Conservation (phyloP, 768 basidiomycete genomes). For the Baorangia bicolor region DNA sequence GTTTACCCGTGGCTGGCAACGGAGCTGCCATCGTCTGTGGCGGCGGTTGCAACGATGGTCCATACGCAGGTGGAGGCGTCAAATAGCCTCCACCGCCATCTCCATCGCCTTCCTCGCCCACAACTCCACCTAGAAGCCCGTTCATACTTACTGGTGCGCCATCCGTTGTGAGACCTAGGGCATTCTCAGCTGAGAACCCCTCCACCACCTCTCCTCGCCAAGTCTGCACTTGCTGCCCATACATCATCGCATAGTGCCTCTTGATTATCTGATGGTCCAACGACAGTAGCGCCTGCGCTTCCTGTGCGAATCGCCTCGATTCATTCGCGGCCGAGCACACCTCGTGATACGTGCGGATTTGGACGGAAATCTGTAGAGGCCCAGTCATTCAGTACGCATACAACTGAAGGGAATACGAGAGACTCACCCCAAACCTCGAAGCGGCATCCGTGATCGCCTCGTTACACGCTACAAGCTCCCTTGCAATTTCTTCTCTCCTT, state of each 20-base stretch:
- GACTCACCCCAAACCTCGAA: conserved; percentile 25
- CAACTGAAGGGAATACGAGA: background rate
- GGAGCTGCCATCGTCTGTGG: background rate
- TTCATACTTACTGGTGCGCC: background rate
- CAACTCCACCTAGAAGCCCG: background rate
- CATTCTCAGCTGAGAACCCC: background rate
- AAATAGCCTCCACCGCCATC: background rate
- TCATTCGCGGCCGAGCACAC: conserved; percentile 39
- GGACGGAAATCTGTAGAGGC: conserved; percentile 40
- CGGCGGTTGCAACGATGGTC: background rate
- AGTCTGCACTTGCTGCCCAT: conserved; percentile 2
- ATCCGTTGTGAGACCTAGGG: conserved; percentile 5
- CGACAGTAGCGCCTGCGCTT: conserved; percentile 16
- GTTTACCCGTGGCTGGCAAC: background rate
- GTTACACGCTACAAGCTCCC: conserved; percentile 52
- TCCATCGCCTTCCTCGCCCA: background rate
- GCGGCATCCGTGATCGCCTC: conserved; percentile 50
- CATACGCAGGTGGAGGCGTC: conserved; percentile 9
- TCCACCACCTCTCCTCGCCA: background rate
- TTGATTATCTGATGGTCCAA: conserved; percentile 20
- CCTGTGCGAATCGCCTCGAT: conserved; percentile 21
- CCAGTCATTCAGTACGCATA: background rate
- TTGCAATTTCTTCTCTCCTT: conserved; percentile 65
- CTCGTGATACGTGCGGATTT: conserved; percentile 54
- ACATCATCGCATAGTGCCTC: conserved; percentile 10